Evolutionary conservation across 83 land plant species (phyloP), one percentile per base, ranked within the genome.

Genomic region (Larix sibirica): DNA sequence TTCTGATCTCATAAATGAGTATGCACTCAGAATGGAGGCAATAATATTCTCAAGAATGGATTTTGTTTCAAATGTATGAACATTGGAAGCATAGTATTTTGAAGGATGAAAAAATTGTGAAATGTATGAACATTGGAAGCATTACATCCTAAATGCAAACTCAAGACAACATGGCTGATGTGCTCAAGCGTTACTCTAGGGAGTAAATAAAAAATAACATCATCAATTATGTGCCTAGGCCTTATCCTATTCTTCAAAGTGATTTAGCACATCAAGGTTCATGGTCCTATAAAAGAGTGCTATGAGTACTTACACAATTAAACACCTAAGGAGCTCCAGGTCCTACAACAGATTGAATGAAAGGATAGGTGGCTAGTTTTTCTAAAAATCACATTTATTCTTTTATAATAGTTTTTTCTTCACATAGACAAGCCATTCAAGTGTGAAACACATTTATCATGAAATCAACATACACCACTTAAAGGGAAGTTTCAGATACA

Each of bases 321-420:
- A 92, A 92, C 47, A 92, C 84, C 20, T 87, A 47, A 20, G 94
- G 95, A 74, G 95, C 95, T 44, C 90, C 91, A 80, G 95, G 93
- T 26, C 94, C 93, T 90, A 78, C 82, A 85, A 20, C 20, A 31
- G 17, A 4, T 36, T 4, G 20, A 14, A 69, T 36, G 20, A 6
- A 33, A 69, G 12, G 31, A 65, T 23, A 65, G 14, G 13, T 65
- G 24, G 13, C 2, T 65, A 5, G 13, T 13, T 7, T 5, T 28
- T 65, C 9, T 12, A 26, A 12, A 65, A 26, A 24, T 7, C 77
- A 73, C 26, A 73, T 40, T 33, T 33, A 33, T 2, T 33, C 36
- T 70, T 40, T 17, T 6, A 70, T 70, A 4, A 20, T 16, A 70
- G 0, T 70, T 7, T 4, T 38, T 31, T 38, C 31, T 38, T 70